Evolutionary conservation across 2,329 filamentous ascomycete species (phyloP).

Genomic region (Fusarium citri): DNA sequence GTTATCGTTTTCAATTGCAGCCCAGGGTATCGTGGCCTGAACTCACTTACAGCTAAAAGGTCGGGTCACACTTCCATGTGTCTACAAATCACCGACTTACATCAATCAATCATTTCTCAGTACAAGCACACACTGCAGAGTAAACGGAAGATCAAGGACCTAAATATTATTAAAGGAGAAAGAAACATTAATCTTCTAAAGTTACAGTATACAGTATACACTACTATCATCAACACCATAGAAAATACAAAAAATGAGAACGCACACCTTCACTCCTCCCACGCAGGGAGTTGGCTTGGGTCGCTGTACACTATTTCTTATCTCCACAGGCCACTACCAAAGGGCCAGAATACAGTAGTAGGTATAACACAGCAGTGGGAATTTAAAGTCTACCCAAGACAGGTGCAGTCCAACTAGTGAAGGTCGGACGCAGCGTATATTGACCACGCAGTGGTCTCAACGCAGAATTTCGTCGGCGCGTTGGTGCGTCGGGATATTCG

Average conservation of each 20-base stretch:
- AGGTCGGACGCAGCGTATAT: too few species aligned
- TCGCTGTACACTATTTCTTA: background rate
- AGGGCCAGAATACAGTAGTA: background rate
- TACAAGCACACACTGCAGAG: background rate
- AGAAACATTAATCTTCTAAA: background rate
- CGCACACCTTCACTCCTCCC: background rate
- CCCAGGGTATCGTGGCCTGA: background rate
- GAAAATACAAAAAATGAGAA: slow-evolving; percentile 20
- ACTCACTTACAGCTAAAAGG: background rate
- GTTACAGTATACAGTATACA: background rate
- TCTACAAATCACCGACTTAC: background rate
- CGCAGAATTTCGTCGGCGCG: background rate
- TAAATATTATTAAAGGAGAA: background rate
- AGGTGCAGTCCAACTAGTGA: background rate
- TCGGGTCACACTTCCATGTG: background rate
- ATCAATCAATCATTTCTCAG: background rate
- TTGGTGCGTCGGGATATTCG: background rate
- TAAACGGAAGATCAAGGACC: background rate
- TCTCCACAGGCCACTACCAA: slow-evolving; percentile 32
- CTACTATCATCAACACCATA: background rate
- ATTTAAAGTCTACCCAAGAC: background rate
- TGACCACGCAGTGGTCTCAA: background rate
- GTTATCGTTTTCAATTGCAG: background rate
- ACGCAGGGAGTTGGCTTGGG: background rate
- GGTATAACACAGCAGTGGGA: background rate